Evolutionary conservation across 805 yeast genomes (phyloP).

Genomic region (Debaryomyces tyrocola): DNA sequence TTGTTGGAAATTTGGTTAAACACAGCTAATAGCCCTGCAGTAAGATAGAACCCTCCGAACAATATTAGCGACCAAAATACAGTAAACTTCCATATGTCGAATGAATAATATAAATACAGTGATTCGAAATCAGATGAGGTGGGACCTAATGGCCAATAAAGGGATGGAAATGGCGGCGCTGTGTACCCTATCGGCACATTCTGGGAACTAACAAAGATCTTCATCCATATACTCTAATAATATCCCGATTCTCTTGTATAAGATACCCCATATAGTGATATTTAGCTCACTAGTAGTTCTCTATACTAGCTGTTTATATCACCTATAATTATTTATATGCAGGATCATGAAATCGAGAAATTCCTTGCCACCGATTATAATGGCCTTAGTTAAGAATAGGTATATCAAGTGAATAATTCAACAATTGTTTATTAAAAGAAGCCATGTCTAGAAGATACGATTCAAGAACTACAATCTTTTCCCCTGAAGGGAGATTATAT

Average conservation of each 20-base stretch:
- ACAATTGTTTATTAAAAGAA: conserved; percentile 1
- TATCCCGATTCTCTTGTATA: not conserved
- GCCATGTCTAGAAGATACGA: conserved; percentile 95
- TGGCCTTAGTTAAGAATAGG: not conserved
- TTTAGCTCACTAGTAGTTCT: too few species aligned
- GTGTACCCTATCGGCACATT: conserved; percentile 79
- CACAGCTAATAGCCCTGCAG: conserved; percentile 63
- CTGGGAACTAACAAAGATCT: conserved; percentile 33
- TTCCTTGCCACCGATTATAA: conserved; percentile 9
- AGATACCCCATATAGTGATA: too few species aligned
- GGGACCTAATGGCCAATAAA: conserved; percentile 64
- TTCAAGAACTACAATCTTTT: conserved; percentile 96
- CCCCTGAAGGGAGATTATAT: conserved; percentile 97
- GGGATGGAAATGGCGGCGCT: conserved; percentile 78
- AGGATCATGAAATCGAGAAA: conserved; percentile 2
- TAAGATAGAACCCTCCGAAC: conserved; percentile 58
- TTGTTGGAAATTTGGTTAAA: conserved; percentile 21
- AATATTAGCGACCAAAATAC: conserved; percentile 77
- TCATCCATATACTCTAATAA: conserved; percentile 12
- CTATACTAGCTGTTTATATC: too few species aligned
- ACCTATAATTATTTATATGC: conserved; percentile 2
- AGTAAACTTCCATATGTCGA: conserved; percentile 82
- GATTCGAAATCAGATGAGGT: conserved; percentile 38
- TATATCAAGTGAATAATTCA: not conserved
- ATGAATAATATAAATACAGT: conserved; percentile 63